Evolutionary conservation across 1,139 yeast genomes (phyloP), one percentile per base, ranked within the genome.

Genomic region (Diutina rugosa): DNA sequence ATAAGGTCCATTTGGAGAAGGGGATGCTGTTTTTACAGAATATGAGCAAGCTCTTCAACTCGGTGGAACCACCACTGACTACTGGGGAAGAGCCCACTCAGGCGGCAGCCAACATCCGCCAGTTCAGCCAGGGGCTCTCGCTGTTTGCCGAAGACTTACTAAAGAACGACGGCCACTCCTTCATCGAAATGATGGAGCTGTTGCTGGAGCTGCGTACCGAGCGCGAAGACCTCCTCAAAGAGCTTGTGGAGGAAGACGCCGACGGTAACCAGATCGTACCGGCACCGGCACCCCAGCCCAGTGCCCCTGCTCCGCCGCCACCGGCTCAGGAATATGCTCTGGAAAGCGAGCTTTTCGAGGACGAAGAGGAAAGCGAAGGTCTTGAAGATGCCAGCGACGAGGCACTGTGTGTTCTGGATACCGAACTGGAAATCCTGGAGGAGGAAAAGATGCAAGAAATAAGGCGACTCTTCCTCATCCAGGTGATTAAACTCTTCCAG

Each of bases 91-190:
- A 49, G n/a, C n/a, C 44, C 6, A 49, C 53, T 3, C 26, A 49
- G 16, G 32, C 53, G 14, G 45, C 41, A 14, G 53, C 53, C 45
- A 49, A 49, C 16, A 18, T 49, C 28, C 44, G 53, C 21, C 53
- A 49, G 16, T 49, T 49, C 16, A 32, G 44, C 12, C 53, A 49
- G 28, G 53, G 53, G 8, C 32, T 49, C 10, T 38, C 84, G 56
- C 78, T 81, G 14, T 86, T 88, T 56, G 93, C 95, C 0, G 95
- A 88, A 61, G 95, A 88, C 65, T 69, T 89, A 41, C 72, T 87
- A 58, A 81, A 81, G 60, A 85, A 86, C 65, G 90, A 86, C 61
- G 96, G 96, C 35, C 78, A 78, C 62, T 78, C 82, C 56, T 87
- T 88, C 63, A 79, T 89, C 51, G 85, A 84, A 60, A 82, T 87